Evolutionary conservation across 495 filamentous ascomycete species (phyloP).

Genomic region (Cairneyella variabilis): DNA sequence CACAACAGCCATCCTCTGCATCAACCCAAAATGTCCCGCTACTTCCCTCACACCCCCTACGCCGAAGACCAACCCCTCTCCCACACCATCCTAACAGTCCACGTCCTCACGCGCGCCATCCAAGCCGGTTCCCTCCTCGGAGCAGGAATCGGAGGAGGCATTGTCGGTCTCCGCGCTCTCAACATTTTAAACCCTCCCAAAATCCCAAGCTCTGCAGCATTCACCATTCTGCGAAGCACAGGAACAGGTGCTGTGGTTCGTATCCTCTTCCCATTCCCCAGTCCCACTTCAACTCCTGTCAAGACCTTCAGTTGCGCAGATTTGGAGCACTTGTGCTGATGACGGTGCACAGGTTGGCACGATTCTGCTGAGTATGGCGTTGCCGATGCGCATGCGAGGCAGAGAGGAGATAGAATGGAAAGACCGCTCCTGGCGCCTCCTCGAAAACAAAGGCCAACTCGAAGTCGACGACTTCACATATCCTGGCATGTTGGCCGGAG

Average conservation of each 20-base stretch:
- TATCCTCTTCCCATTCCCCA: neutral
- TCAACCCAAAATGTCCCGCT: constrained; percentile 45
- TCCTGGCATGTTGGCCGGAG: constrained; percentile 31
- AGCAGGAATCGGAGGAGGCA: constrained; percentile 20
- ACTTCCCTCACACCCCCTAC: constrained; percentile 50
- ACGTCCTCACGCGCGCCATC: constrained; percentile 53
- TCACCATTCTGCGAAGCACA: constrained; percentile 33
- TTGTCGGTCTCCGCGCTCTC: constrained; percentile 14
- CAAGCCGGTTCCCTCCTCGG: constrained; percentile 44
- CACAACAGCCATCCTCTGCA: too few species aligned
- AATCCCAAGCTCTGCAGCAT: neutral
- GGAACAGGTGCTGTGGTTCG: constrained; percentile 28
- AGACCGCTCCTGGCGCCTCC: constrained; percentile 55
- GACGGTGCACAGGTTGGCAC: constrained; percentile 16
- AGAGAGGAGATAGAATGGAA: constrained; percentile 58
- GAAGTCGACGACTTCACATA: constrained; percentile 45
- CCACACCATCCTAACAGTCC: constrained; percentile 48
- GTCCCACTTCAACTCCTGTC: too few species aligned
- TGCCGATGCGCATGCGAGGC: constrained; percentile 46
- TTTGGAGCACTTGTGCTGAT: neutral
- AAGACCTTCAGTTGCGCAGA: too few species aligned
- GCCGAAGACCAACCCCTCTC: constrained; percentile 57
- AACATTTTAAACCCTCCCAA: neutral
- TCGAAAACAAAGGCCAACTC: constrained; percentile 50
- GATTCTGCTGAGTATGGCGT: constrained; percentile 29